phyloP scores from a whole-genome alignment of 2,329 filamentous ascomycete genomes.

The Neobulgaria alba region DNA sequence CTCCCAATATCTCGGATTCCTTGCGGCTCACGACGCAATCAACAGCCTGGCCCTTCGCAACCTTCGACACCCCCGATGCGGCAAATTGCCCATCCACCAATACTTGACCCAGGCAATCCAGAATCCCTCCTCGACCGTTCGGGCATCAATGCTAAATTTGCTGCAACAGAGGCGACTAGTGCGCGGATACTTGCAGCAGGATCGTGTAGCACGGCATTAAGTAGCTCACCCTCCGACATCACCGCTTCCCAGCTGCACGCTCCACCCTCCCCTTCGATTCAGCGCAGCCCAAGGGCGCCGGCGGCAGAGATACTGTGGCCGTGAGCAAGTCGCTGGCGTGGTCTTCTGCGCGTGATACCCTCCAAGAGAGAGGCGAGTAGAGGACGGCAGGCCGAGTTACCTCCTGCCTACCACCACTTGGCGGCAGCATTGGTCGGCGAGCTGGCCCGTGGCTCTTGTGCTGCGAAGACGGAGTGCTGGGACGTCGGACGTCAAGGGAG shows the following conservation, averaged over 20 bases:
- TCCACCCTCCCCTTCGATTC: too few relatives aligned
- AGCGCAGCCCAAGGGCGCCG: constrained; percentile 2
- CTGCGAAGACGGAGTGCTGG: constrained; percentile 11
- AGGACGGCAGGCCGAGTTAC: constrained; percentile 1
- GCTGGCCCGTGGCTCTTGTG: constrained; percentile 10
- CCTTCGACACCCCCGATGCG: background rate
- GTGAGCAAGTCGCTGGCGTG: background rate
- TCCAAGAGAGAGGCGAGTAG: constrained; percentile 7
- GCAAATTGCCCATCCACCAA: constrained; percentile 5
- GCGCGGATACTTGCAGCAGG: constrained; percentile 21
- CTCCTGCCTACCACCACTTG: too few relatives aligned
- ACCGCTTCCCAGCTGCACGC: constrained; percentile 10
- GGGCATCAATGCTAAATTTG: constrained; percentile 25
- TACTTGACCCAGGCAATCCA: too few relatives aligned
- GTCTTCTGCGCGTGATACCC: constrained; percentile 13
- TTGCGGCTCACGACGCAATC: background rate
- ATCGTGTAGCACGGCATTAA: constrained; percentile 22
- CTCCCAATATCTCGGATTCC: constrained; percentile 9
- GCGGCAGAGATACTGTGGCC: too few relatives aligned
- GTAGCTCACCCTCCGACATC: constrained; percentile 2
- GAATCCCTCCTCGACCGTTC: background rate
- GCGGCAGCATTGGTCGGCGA: constrained; percentile 22
- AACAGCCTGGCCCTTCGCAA: constrained; percentile 1
- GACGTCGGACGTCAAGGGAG: constrained; percentile 5
- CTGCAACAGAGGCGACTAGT: constrained; percentile 15